Evolutionary conservation across 768 basidiomycete species (phyloP).

Genomic region (Podaxis mareebaensis): DNA sequence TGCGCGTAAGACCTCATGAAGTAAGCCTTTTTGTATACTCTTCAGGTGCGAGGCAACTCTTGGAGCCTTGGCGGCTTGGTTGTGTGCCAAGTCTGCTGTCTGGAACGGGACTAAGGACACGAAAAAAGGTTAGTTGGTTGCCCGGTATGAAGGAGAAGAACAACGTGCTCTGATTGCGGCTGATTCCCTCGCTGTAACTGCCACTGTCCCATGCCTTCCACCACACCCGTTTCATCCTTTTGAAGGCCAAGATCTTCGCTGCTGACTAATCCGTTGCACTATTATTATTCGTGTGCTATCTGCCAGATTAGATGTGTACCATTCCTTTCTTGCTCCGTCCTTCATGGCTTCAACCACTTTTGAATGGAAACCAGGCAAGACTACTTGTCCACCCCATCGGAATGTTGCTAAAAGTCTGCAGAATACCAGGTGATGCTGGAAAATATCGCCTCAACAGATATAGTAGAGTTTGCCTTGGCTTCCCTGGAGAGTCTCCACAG

Average conservation of each 20-base stretch:
- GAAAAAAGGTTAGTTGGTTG: too few species aligned
- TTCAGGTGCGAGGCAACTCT: too few species aligned
- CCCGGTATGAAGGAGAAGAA: not conserved
- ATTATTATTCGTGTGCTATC: not conserved
- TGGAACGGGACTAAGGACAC: too few species aligned
- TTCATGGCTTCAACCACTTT: constrained; percentile 11
- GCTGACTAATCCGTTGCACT: not conserved
- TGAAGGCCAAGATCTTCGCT: not conserved
- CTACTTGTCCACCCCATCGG: not conserved
- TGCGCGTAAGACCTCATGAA: constrained; percentile 32
- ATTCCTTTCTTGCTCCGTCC: not conserved
- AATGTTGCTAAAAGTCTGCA: constrained; percentile 25
- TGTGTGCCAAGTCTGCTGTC: too few species aligned
- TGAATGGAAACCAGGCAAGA: constrained; percentile 16
- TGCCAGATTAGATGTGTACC: not conserved
- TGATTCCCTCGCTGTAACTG: not conserved
- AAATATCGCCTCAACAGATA: constrained; percentile 64
- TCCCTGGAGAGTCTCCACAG: constrained; percentile 9
- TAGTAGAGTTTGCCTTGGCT: constrained; percentile 50
- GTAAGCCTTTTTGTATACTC: not conserved
- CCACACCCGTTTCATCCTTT: not conserved
- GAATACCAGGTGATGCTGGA: constrained; percentile 62
- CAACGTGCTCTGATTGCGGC: not conserved
- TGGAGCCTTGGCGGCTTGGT: too few species aligned
- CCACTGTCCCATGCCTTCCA: not conserved